Base-by-base conservation (phyloP, 139 green algal species). In the Zygnema cylindricum region DNA sequence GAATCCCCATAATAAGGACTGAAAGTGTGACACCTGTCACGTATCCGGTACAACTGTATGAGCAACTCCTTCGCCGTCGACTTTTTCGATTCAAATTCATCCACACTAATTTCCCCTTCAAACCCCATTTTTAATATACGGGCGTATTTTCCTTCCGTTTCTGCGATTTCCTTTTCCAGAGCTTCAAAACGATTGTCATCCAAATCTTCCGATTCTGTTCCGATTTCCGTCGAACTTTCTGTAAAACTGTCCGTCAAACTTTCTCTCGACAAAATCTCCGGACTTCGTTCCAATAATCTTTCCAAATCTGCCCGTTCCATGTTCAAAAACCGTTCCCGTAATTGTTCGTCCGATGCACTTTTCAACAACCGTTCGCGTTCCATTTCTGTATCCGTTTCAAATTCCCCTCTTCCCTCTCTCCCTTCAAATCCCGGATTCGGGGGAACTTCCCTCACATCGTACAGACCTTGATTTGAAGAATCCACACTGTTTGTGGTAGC, bases 281-380 rank as follows among this genome's bases (percentile, higher is more conserved):
- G 7, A 63, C 7, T 63, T 63, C 7, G 49, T 16, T 79, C 21
- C 11, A 79, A 79, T 11, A 79, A 16, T 43, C 71, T 41, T 43
- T 79, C 71, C 16, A 79, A 43, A 16, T 43, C 71, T 41, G 36
- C 71, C 11, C 71, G 3, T 43, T 79, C 71, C 71, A 79, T 79
- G 16, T 79, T 43, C 71, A 79, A 43, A 43, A 79, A 79, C 36
- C 71, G 71, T 16, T 79, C 36, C 36, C 16, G 7, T 16, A 79
- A 16, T 16, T 79, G 36, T 16, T 79, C 71, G 16, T 79, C 71
- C 36, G 36, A 54, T n/a, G 71, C 71, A 79, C 3, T 79, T 41
- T 16, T 79, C 11, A 63, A 16, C 7, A 16, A 63, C 49, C 16
- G 7, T 63, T 63, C 49, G 7, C 49, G 7, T 63, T 63, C 49